These are phyloP conservation scores for Corylus americana DNA, from an alignment of 306 rosid species.

Conservation along the genomic window DNA sequence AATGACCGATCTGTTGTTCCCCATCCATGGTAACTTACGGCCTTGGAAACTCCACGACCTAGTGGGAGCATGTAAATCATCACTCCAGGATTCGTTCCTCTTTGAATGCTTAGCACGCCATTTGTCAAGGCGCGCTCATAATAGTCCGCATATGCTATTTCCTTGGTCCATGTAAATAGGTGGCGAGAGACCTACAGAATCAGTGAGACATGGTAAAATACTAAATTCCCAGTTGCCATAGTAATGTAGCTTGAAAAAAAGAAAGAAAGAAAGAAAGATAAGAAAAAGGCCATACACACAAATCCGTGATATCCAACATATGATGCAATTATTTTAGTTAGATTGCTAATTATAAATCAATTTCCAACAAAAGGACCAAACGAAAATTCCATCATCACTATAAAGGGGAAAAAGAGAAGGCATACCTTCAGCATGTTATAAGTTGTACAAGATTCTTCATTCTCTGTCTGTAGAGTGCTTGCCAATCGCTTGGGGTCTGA, in stretches of 20 bases:
- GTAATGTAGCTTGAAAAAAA: background rate
- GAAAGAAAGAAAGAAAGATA: background rate
- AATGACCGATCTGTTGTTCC: constrained; percentile 57
- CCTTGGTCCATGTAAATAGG: constrained; percentile 88
- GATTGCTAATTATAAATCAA: background rate
- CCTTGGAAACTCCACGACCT: constrained; percentile 72
- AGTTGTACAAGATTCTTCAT: constrained; percentile 86
- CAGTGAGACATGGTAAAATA: background rate
- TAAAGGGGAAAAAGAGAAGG: background rate
- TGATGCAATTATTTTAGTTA: background rate
- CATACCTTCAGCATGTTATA: constrained; percentile 92
- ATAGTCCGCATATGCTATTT: constrained; percentile 75
- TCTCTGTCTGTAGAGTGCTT: constrained; percentile 49
- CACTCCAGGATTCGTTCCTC: constrained; percentile 92
- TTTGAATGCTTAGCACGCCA: constrained; percentile 81
- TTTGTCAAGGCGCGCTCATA: constrained; percentile 90
- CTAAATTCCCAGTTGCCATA: background rate
- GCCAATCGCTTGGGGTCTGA: constrained; percentile 69
- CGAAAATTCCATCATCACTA: constrained; percentile 12
- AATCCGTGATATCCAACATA: background rate
- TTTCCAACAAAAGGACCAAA: background rate
- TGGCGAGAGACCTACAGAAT: constrained; percentile 76
- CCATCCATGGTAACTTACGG: constrained; percentile 60
- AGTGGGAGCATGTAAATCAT: constrained; percentile 93
- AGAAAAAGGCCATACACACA: background rate